Conservation (phyloP, 148 eudicot species). For the Linanthus parryae region DNA sequence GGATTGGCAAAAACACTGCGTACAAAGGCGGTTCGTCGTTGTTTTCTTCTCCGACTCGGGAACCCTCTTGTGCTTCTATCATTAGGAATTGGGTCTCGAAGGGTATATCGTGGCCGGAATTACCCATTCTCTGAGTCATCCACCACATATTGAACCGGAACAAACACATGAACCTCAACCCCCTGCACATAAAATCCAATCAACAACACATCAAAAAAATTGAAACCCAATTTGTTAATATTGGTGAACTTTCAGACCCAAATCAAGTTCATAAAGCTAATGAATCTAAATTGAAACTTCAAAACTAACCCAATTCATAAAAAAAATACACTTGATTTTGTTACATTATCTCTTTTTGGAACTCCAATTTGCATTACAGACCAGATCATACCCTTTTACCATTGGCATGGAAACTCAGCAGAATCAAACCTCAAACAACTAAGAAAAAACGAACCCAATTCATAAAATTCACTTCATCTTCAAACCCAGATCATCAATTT, state of each 20-base stretch:
- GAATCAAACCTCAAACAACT: too few relatives aligned
- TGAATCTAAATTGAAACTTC: too few relatives aligned
- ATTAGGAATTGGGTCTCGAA: conserved; percentile 80
- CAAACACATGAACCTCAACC: conserved; percentile 69
- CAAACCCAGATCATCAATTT: too few relatives aligned
- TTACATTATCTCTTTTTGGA: too few relatives aligned
- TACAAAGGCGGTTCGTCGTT: conserved; percentile 29
- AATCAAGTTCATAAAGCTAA: too few relatives aligned
- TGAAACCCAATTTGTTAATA: neutral
- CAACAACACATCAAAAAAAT: neutral
- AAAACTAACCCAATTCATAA: too few relatives aligned
- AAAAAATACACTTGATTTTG: too few relatives aligned
- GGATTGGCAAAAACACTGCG: conserved; percentile 68
- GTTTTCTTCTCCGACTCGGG: conserved; percentile 14
- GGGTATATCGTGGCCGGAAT: conserved; percentile 58
- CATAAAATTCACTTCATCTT: too few relatives aligned
- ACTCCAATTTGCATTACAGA: too few relatives aligned
- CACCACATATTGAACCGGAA: conserved; percentile 92
- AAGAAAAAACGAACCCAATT: too few relatives aligned
- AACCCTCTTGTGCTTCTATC: conserved; percentile 43
- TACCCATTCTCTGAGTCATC: conserved; percentile 94
- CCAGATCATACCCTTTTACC: too few relatives aligned
- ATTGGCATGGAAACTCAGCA: too few relatives aligned
- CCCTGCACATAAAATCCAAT: conserved; percentile 31
- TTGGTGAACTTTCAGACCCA: neutral